These are phyloP conservation scores for Orbilia javanica DNA, from an alignment of 2,329 filamentous ascomycete genomes.

Conservation along the genomic window DNA sequence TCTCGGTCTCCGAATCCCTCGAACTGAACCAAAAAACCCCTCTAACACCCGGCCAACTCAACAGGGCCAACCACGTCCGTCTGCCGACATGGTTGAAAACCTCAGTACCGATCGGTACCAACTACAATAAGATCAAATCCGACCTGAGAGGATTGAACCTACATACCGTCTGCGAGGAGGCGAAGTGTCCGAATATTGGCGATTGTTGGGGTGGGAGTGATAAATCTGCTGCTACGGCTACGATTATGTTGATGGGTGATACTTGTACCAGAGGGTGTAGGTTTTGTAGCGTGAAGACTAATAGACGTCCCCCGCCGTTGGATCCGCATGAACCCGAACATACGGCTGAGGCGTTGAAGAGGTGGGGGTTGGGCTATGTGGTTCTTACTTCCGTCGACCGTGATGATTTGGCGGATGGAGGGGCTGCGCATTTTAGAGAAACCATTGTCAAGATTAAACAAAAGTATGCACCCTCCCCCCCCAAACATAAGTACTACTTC, in stretches of 20 bases:
- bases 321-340: slow-evolving; percentile 98
- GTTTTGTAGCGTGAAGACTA: slow-evolving; percentile 97
- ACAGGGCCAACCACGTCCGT: slow-evolving; percentile 75
- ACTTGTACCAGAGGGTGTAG: slow-evolving; percentile 96
- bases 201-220: slow-evolving; percentile 96
- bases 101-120: slow-evolving; percentile 84
- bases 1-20: slow-evolving; percentile 68
- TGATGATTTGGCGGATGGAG: slow-evolving; percentile 90
- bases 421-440: slow-evolving; percentile 89
- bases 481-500: neutral
- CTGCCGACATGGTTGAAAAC: slow-evolving; percentile 97
- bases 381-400: slow-evolving; percentile 94
- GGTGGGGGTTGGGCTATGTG: slow-evolving; percentile 96
- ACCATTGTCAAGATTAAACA: slow-evolving; percentile 94
- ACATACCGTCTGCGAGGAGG: slow-evolving; percentile 96
- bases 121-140: slow-evolving; percentile 94
- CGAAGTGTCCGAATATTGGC: slow-evolving; percentile 94
- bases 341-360: slow-evolving; percentile 88
- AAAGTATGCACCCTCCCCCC: slow-evolving; percentile 67
- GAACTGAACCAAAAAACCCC: slow-evolving; percentile 63
- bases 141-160: slow-evolving; percentile 89
- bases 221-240: slow-evolving; percentile 92
- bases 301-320: slow-evolving; percentile 78
- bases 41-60: slow-evolving; percentile 69
- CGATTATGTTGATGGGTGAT: slow-evolving; percentile 99